Evolutionary conservation across 306 rosid species (phyloP).

Genomic region (Herpetospermum pedunculosum): DNA sequence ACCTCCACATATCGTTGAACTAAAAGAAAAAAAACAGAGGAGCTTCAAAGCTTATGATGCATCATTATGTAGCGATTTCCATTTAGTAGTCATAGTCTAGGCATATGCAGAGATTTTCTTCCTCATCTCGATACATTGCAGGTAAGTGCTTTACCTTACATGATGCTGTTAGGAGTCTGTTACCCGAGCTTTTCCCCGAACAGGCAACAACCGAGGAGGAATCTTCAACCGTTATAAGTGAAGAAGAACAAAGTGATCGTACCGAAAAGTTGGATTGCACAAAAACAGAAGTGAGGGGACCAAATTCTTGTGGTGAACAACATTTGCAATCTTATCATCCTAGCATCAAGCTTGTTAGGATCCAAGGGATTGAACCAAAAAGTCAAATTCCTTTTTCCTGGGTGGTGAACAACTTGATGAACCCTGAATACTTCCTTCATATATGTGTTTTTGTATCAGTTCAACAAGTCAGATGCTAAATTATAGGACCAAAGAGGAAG

Average conservation of each 20-base stretch:
- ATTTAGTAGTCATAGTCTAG: not conserved
- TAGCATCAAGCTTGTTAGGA: conserved; percentile 62
- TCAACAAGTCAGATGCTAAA: conserved; percentile 21
- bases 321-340: conserved; percentile 11
- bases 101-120: not conserved
- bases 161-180: conserved; percentile 62
- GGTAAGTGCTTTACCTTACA: conserved; percentile 58
- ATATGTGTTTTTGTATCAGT: conserved; percentile 62
- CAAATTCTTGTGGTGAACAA: conserved; percentile 25
- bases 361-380: conserved; percentile 95
- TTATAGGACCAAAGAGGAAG: conserved; percentile 2
- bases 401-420: conserved; percentile 68
- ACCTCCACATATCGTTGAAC: too few relatives aligned
- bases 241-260: conserved; percentile 18
- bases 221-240: conserved; percentile 11
- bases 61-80: not conserved
- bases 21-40: not conserved
- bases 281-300: conserved; percentile 25
- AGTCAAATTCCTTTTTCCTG: conserved; percentile 81
- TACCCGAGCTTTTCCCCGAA: conserved; percentile 48
- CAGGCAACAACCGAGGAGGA: conserved; percentile 15
- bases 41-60: not conserved
- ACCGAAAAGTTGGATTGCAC: conserved; percentile 21
- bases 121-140: conserved; percentile 16
- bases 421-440: conserved; percentile 86